These are phyloP conservation scores for Trypanosoma boissoni DNA, from an alignment of 208 protist genomes.

Conservation along the genomic window DNA sequence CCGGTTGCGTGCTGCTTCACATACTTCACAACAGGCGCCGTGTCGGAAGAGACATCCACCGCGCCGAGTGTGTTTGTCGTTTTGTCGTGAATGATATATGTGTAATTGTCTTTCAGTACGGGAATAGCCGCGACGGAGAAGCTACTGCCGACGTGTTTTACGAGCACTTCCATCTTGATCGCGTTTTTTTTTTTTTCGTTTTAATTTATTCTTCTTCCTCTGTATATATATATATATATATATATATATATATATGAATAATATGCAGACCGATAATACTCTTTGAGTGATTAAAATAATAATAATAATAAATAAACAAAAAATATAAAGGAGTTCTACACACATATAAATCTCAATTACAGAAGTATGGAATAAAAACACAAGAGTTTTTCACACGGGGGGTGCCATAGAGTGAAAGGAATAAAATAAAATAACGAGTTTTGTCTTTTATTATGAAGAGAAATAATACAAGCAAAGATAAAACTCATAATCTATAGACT, in stretches of 20 bases:
- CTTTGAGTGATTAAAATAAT: too few species aligned
- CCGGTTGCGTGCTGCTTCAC: conserved; percentile 13
- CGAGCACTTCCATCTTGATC: conserved; percentile 24
- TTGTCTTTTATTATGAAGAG: too few species aligned
- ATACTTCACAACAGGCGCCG: conserved; percentile 50
- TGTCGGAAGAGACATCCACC: conserved; percentile 88
- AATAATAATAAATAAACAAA: conserved; percentile 23
- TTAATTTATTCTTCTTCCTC: neutral
- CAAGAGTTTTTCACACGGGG: too few species aligned
- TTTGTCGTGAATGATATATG: conserved; percentile 86
- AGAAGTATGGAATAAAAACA: too few species aligned
- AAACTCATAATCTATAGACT: too few species aligned
- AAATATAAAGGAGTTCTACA: neutral
- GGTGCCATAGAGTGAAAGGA: too few species aligned
- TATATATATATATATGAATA: neutral
- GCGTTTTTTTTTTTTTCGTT: conserved; percentile 22
- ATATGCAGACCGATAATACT: neutral
- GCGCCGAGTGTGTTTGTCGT: conserved; percentile 49
- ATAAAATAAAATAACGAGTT: too few species aligned
- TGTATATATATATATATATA: neutral
- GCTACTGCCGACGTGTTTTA: conserved; percentile 39
- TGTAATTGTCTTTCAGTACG: conserved; percentile 90
- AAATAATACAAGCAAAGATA: too few species aligned
- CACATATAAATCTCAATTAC: neutral
- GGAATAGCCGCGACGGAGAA: conserved; percentile 82